Percentiles rank a stretch among this genome's conserved stretches.
Evolutionary conservation across 129 eudicot genomes (phyloP).

Genomic region (Arctium lappa): DNA sequence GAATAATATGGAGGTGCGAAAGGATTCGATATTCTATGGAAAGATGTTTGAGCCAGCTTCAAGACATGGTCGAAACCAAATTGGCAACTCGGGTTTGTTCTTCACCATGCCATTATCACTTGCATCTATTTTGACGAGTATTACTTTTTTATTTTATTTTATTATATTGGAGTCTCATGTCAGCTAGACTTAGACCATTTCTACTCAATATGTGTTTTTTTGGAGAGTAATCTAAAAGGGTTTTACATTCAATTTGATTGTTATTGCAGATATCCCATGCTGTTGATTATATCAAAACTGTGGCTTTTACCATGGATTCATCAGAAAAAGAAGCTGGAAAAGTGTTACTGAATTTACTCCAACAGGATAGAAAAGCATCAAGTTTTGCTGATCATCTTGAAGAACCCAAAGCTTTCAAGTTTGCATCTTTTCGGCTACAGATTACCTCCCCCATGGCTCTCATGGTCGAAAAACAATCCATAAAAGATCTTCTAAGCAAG

Average conservation of each 20-base stretch:
- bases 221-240: not conserved
- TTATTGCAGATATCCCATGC: constrained; percentile 31
- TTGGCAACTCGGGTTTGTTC: constrained; percentile 32
- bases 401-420: constrained; percentile 34
- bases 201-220: not conserved
- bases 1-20: constrained; percentile 34
- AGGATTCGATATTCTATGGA: constrained; percentile 22
- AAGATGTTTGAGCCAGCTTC: constrained; percentile 28
- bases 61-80: constrained; percentile 29
- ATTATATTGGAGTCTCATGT: too few species aligned
- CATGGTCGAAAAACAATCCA: constrained; percentile 34
- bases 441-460: constrained; percentile 37
- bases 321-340: constrained; percentile 41
- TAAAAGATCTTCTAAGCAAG: constrained; percentile 28
- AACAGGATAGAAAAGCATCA: constrained; percentile 28
- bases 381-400: constrained; percentile 9
- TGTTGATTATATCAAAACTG: constrained; percentile 19
- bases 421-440: constrained; percentile 35
- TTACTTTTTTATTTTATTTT: not conserved
- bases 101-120: not conserved
- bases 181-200: not conserved
- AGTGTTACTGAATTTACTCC: constrained; percentile 28
- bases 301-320: constrained; percentile 22
- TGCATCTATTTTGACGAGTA: not conserved
- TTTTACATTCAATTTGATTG: not conserved